Percentiles rank a stretch among this genome's conserved stretches.
These are phyloP conservation scores for Baudoinia panamericana DNA, from an alignment of 495 filamentous ascomycete genomes.

Conservation along the genomic window DNA sequence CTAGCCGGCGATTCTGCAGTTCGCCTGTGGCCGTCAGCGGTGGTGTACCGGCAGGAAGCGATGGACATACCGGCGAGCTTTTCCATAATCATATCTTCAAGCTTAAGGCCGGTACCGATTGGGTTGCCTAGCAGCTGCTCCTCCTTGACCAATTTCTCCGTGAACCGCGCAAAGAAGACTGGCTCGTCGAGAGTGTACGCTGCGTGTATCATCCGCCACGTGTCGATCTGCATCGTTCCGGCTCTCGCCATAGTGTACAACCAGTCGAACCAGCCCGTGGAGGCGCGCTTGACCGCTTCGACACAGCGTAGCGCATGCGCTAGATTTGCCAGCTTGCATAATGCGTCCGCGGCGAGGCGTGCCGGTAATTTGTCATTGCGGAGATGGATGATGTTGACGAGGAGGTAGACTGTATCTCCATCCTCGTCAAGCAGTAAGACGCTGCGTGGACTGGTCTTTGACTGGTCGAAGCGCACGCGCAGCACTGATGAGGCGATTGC, in stretches of 20 bases:
- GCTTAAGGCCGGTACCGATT: neutral
- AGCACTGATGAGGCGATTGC: neutral
- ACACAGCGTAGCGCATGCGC: constrained; percentile 13
- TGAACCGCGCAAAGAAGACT: constrained; percentile 6
- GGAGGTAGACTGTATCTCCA: constrained; percentile 8
- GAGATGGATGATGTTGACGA: constrained; percentile 15
- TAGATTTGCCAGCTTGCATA: constrained; percentile 6
- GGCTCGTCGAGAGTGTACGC: constrained; percentile 8
- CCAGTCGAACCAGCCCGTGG: constrained; percentile 11
- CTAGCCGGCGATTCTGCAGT: constrained; percentile 1
- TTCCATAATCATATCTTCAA: neutral
- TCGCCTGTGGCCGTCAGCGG: neutral
- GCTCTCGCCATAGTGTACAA: constrained; percentile 1
- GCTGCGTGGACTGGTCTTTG: neutral
- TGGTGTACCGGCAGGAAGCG: neutral
- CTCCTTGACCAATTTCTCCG: neutral
- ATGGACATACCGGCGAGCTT: neutral
- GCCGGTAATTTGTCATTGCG: constrained; percentile 14
- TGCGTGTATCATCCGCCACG: constrained; percentile 6
- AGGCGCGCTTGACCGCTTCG: constrained; percentile 5
- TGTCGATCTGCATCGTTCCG: neutral
- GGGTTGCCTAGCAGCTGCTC: neutral
- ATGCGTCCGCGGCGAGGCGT: constrained; percentile 1
- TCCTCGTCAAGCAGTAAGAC: neutral
- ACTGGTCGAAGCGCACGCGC: neutral